Base-by-base conservation (phyloP, 169 alveolate genomes). In the Plasmodium gaboni region DNA sequence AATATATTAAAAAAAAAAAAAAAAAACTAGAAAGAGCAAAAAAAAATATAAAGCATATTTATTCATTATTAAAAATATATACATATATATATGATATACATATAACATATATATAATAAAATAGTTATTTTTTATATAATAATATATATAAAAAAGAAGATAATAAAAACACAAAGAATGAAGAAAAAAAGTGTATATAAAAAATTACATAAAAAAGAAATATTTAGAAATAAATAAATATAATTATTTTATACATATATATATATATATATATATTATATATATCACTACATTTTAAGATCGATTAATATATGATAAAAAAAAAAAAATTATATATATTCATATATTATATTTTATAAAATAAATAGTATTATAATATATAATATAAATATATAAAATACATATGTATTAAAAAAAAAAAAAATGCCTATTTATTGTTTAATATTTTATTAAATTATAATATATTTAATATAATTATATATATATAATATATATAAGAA, bases 21-120 rank as follows among this genome's bases (percentile, higher is more conserved):
- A 64, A 64, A 64, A 64, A 64, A 64, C 72, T 64, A 64, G 53
- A 64, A 64, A 64, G 63, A 46, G 48, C 60, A 69, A 46, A 22
- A 38, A 67, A 48, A 67, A 26, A 26, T 26, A 26, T 26, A 1
- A 26, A 26, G 32, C 32, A 26, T 26, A 26, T 26, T 26, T 26
- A 26, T 26, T 26, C 32, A 26, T 26, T 26, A 9, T 26, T 13
- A 26, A 64, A 22, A 1, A 17, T n/a, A 10, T 6, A 19, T 64
- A 12, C 4, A 38, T 38, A 64, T 38, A 28, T 64, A 9, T 53
- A 24, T 28, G 12, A 64, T 64, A 64, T 64, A 64, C 38, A 64
- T 64, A 28, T 24, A 63, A 63, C 32, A 26, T 59, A 59, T 12
- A 59, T 59, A 59, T 59, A 15, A 53, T 53, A 53, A 53, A 53